phyloP scores from a whole-genome alignment of 2,329 filamentous ascomycete species.

The Aspergillus pseudoglaucus region DNA sequence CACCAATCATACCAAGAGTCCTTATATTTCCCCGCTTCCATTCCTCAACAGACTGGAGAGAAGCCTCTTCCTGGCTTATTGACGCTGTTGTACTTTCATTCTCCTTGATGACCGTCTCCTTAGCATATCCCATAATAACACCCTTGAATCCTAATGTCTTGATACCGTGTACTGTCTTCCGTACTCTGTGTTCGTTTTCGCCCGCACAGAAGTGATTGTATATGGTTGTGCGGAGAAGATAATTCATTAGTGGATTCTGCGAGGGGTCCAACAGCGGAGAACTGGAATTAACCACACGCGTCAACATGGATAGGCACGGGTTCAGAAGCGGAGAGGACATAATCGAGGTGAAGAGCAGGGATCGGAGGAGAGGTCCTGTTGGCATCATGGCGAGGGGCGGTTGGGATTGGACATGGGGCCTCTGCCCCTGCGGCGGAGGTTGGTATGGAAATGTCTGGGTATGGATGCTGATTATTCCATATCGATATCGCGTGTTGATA shows the following conservation, averaged over 20 bases:
- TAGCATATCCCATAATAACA: constrained; percentile 43
- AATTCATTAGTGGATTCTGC: constrained; percentile 33
- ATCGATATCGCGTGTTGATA: background rate
- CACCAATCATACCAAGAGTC: constrained; percentile 40
- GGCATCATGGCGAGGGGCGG: constrained; percentile 13
- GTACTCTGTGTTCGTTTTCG: constrained; percentile 34
- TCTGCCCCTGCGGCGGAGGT: background rate
- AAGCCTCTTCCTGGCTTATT: constrained; percentile 6
- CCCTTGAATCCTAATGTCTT: constrained; percentile 42
- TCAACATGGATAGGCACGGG: constrained; percentile 18
- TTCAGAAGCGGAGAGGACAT: constrained; percentile 15
- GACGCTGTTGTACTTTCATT: constrained; percentile 5
- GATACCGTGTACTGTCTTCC: constrained; percentile 30
- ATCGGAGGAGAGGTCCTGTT: constrained; percentile 12
- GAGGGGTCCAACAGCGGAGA: constrained; percentile 36
- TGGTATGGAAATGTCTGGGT: background rate
- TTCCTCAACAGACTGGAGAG: constrained; percentile 29
- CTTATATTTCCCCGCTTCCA: constrained; percentile 44
- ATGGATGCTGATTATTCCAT: background rate
- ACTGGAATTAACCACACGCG: constrained; percentile 32
- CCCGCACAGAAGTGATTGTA: constrained; percentile 48
- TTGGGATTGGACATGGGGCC: background rate
- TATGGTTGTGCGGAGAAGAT: constrained; percentile 31
- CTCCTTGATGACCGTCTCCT: constrained; percentile 32
- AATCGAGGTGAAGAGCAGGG: constrained; percentile 13